Conservation (phyloP, 306 rosid species). For the Rosa persica region DNA sequence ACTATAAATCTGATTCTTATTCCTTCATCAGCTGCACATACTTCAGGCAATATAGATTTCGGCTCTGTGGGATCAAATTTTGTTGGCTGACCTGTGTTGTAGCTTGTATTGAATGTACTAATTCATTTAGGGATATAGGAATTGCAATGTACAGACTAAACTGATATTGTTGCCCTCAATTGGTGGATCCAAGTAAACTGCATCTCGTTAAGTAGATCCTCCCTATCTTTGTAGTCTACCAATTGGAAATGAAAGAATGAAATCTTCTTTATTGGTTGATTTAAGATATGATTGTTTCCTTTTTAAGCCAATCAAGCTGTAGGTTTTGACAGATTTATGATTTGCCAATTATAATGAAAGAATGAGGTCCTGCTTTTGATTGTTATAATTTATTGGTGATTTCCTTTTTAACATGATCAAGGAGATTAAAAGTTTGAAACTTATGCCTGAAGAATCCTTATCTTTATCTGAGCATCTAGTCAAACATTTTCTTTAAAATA, state of each 20-base stretch:
- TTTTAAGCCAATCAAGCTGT: background rate
- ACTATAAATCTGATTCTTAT: constrained; percentile 35
- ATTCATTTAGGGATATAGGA: constrained; percentile 29
- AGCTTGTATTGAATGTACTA: constrained; percentile 25
- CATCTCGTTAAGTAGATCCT: constrained; percentile 12
- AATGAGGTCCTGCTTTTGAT: constrained; percentile 7
- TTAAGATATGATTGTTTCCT: background rate
- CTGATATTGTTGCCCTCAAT: constrained; percentile 17
- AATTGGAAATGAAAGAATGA: constrained; percentile 1
- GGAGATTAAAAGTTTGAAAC: constrained; percentile 35
- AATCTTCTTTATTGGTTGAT: background rate
- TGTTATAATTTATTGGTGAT: background rate
- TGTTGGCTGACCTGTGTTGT: constrained; percentile 23
- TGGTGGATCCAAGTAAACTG: constrained; percentile 31
- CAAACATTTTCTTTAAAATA: constrained; percentile 35
- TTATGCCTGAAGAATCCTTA: constrained; percentile 52
- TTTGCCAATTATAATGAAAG: background rate
- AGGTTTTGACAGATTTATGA: background rate
- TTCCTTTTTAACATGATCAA: constrained; percentile 28
- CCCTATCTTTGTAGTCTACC: constrained; percentile 2
- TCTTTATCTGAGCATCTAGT: constrained; percentile 39
- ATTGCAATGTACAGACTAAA: constrained; percentile 29
- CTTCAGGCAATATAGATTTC: constrained; percentile 8
- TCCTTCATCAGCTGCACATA: constrained; percentile 1
- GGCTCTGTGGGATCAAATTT: background rate